Evolutionary conservation across 768 basidiomycete genomes (phyloP), one percentile per base, ranked within the genome.

Genomic region (Suillus weaverae): DNA sequence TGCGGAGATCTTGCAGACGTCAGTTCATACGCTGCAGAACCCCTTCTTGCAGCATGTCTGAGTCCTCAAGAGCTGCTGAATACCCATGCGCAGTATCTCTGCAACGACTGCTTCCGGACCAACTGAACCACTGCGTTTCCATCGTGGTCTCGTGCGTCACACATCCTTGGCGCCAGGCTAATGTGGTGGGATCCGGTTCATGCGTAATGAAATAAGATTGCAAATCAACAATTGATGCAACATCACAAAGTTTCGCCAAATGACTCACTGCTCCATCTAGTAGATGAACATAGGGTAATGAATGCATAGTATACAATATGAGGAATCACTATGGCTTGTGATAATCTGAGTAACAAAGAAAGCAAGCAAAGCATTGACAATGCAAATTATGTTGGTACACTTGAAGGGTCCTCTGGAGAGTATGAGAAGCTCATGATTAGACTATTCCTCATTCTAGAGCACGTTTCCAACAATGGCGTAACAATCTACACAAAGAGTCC

Each of bases 401-500:
- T 60, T 18, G 30, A 39, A 60, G 39, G 39, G 30, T 26, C 20
- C 39, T 36, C 26, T n/a, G 7, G 61, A 35, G 8, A 63, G 26
- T n/a, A 59, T 20, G 56, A 63, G 26, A 36, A 20, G 18, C 11
- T 30, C 32, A 11, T 35, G 53, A 11, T 54, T 33, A n/a, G 20
- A 59, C 20, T 41, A 26, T 13, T 41, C 38, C 30, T 26, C n/a
- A 18, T 57, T 18, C 56, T 57, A 39, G 26, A 57, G 38, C 38
- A 41, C 30, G 18, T 59, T 30, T 18, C 26, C 57, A 59, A 75
- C 66, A 20, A 72, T 55, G n/a, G 70, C 70, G 54, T 77, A 75
- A 56, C 74, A 75, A 56, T 75, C 74, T 44, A 75, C 46, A 51
- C 74, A 75, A 62, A 77, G 16, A 55, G 76, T 75, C 36, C 75